Base-by-base conservation (phyloP, 2,329 filamentous ascomycete species). In the Ceratocystiopsis sp. region DNA sequence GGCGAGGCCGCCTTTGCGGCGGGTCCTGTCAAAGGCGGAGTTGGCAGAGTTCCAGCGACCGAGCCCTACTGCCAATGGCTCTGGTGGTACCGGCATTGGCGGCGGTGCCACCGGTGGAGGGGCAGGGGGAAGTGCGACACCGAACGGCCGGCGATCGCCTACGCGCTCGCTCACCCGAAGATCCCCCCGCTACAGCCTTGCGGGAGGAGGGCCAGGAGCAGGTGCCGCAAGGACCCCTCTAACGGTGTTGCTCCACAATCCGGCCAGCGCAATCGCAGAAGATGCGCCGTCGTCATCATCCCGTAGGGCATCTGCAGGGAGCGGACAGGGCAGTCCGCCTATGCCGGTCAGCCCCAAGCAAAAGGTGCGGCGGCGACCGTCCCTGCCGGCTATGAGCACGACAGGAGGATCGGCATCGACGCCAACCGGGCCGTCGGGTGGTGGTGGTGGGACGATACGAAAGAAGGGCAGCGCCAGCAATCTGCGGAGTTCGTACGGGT, bases 21-120 rank as follows among this genome's bases (percentile, higher is more conserved):
- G 84, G 44, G 82, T 98, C 10, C 67, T 96, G 32, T 94, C 87
- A 2, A 85, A 83, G 52, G 79, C 81, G 1, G 89, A 96, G 53
- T 65, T 96, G 36, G 82, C 85, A 10, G 84, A 87, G 47, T 87
- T 93, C 47, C 73, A 76, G 49, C 63, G 73, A 5, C 63, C 69
- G 8, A 15, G 12, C 12, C 13, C 13, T 34, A 15, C 33, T 13
- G 12, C 13, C 33, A 15, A 13, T 34, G 33, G 33, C 33, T 13
- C 13, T 34, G 11, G 10, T 15, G 13, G 33, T 34, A 57, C 63
- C 15, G 44, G 37, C 3, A 36, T 21, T 18, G 45, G 37, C 37
- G 16, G 16, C 13, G 35, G 16, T 38, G 41, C 38, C 14, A 35
- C 36, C 13, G 40, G 40, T 12, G 32, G 17, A 18, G 17, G 17